A percentile compares a stretch with the other conserved stretches of the same genome.
These are phyloP conservation scores for Phytopythium cucurbitacearum DNA, from an alignment of 352 stramenopile genomes.

Conservation along the genomic window DNA sequence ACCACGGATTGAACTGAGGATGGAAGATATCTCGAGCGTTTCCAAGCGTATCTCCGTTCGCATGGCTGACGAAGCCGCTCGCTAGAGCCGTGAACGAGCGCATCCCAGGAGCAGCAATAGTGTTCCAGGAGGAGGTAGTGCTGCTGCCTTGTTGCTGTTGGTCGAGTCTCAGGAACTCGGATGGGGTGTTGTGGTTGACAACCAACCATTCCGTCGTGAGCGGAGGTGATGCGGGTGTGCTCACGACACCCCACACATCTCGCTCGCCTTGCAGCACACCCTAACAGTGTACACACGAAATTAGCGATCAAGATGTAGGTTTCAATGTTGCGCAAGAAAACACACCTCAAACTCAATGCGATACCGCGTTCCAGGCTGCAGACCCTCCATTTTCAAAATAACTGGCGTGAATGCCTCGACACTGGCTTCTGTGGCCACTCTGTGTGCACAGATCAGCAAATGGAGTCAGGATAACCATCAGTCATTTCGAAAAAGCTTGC, in stretches of 20 bases:
- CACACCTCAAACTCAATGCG: conserved; percentile 53
- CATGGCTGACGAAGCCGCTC: conserved; percentile 19
- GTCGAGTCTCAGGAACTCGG: conserved; percentile 13
- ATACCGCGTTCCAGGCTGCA: conserved; percentile 51
- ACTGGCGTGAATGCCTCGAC: conserved; percentile 47
- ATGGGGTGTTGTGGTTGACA: conserved; percentile 36
- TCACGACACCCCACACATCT: conserved; percentile 20
- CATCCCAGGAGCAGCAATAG: conserved; percentile 29
- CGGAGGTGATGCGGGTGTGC: conserved; percentile 29
- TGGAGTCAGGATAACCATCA: neutral
- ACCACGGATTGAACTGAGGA: conserved; percentile 61
- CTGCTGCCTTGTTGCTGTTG: neutral
- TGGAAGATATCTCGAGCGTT: conserved; percentile 21
- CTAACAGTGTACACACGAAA: conserved; percentile 10
- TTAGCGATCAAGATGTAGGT: neutral
- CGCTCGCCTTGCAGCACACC: conserved; percentile 27
- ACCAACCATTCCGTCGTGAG: conserved; percentile 53
- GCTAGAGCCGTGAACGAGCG: conserved; percentile 29
- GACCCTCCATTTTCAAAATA: conserved; percentile 55
- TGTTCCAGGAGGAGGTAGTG: conserved; percentile 28
- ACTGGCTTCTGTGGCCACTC: conserved; percentile 14
- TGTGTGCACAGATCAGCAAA: conserved; percentile 4
- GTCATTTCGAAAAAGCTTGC: neutral
- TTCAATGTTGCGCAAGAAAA: neutral
- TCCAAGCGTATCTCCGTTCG: conserved; percentile 42